Evolutionary conservation across 2,329 filamentous ascomycete genomes (phyloP), one percentile per base, ranked within the genome.

Genomic region (Chaetoscypha palmicola): DNA sequence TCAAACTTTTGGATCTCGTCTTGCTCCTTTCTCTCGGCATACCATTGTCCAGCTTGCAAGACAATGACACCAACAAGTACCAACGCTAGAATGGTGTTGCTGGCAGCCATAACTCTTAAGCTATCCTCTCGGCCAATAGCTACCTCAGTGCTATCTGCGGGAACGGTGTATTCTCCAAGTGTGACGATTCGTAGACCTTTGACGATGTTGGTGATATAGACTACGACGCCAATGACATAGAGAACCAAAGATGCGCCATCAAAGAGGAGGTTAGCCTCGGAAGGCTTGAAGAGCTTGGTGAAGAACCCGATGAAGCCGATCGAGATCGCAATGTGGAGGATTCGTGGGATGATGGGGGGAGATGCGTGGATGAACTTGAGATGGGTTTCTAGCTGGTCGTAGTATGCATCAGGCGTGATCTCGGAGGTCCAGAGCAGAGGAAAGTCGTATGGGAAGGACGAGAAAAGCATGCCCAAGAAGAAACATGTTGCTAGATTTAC

Each of bases 401-500:
- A 90, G 76, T 91, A 94, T 33, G 74, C 63, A 30, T 74, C 71
- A 48, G 76, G 73, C 41, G 85, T 72, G 43, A 72, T 73, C 32
- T 77, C 79, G 22, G 79, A 78, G 40, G 82, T 83, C 76, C 87
- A 94, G 42, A 94, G 83, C 51, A 92, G 81, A 48, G 87, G 84
- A 70, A 88, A 92, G 73, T 94, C 92, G 73, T 97, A 98, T 49
- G 92, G 90, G 68, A 97, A 94, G 51, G 83, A 81, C 58, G 89
- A 89, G 77, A 97, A 98, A 67, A 98, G 83, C 66, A 97, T 89
- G 58, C 92, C 92, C 53, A 98, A 84, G 77, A 97, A 95, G 78
- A 98, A 98, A 67, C 87, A 95, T 54, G 86, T 89, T 52, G 85
- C 85, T 90, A 58, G 48, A 28, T 22, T 42, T 31, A 20, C 38